Evolutionary conservation across 345 rosid species (phyloP).

Genomic region (Gossypium longicalyx): DNA sequence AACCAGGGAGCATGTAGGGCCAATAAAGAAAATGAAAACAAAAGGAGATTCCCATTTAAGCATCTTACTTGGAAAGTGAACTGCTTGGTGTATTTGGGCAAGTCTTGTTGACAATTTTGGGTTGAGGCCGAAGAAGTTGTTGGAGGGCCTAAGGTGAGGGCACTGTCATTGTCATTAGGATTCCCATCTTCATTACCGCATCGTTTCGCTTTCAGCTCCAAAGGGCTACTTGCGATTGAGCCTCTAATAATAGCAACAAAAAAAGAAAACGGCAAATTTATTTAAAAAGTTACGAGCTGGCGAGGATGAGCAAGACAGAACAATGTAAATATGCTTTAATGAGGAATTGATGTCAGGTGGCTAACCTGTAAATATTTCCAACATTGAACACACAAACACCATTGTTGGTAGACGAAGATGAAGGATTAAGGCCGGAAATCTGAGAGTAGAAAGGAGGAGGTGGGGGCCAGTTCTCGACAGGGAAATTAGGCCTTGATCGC

Average conservation of each 20-base stretch:
- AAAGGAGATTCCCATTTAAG: neutral
- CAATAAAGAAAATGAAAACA: neutral
- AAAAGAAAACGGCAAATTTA: neutral
- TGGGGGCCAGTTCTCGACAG: constrained; percentile 21
- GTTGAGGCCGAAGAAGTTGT: constrained; percentile 17
- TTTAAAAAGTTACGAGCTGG: too few relatives aligned
- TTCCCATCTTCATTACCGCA: constrained; percentile 24
- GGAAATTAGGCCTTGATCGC: constrained; percentile 30
- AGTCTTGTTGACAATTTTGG: constrained; percentile 23
- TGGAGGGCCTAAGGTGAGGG: constrained; percentile 28
- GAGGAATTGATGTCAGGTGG: neutral
- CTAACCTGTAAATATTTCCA: constrained; percentile 36
- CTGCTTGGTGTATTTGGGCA: constrained; percentile 11
- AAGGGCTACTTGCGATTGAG: constrained; percentile 17
- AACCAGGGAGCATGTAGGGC: neutral
- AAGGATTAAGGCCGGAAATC: constrained; percentile 11
- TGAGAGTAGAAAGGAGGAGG: constrained; percentile 13
- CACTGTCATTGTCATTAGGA: constrained; percentile 23
- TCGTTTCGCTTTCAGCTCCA: constrained; percentile 26
- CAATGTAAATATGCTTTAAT: neutral
- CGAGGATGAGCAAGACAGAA: neutral
- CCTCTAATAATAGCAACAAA: constrained; percentile 25
- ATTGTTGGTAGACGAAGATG: constrained; percentile 17
- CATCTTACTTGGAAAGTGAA: constrained; percentile 26
- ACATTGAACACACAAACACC: constrained; percentile 10